These are phyloP conservation scores for Serpula lacrymans DNA, from an alignment of 768 basidiomycete species.

Conservation along the genomic window DNA sequence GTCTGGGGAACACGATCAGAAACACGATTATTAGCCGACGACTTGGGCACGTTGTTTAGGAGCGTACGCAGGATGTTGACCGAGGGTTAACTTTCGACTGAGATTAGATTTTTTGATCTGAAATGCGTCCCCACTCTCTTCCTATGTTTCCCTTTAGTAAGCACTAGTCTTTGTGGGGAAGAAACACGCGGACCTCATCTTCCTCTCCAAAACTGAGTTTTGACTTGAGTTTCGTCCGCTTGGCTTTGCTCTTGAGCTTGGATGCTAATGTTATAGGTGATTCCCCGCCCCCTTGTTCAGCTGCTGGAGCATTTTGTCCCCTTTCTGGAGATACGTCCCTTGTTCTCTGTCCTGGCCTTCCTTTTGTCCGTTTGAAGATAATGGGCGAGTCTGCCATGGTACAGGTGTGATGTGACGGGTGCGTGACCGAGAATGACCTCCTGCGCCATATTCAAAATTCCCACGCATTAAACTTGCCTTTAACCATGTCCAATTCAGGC, in stretches of 20 bases:
- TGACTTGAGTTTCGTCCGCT: constrained; percentile 62
- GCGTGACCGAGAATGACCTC: constrained; percentile 16
- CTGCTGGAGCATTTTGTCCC: constrained; percentile 9
- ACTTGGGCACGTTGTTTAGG: constrained; percentile 1
- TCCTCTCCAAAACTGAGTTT: constrained; percentile 75
- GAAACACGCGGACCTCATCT: constrained; percentile 50
- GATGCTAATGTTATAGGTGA: constrained; percentile 60
- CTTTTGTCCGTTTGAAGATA: constrained; percentile 41
- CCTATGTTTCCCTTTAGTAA: constrained; percentile 39
- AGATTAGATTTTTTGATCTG: constrained; percentile 79
- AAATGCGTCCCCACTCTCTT: constrained; percentile 61
- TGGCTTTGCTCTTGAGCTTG: constrained; percentile 70
- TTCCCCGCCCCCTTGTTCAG: constrained; percentile 35
- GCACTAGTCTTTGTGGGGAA: constrained; percentile 2
- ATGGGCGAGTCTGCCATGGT: constrained; percentile 31
- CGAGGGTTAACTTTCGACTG: constrained; percentile 61
- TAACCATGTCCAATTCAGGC: constrained; percentile 23
- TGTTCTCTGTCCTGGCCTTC: constrained; percentile 36
- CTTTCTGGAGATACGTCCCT: constrained; percentile 41
- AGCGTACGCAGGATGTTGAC: constrained; percentile 50
- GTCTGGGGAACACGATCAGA: constrained; percentile 27
- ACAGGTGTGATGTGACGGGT: constrained; percentile 21
- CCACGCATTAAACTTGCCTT: constrained; percentile 20
- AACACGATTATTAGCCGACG: constrained; percentile 11
- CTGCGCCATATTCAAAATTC: constrained; percentile 12